A percentile compares a stretch with the other conserved stretches of the same genome.
Conservation (phyloP, 2,329 filamentous ascomycete species). For the Microcyclosporella mali region DNA sequence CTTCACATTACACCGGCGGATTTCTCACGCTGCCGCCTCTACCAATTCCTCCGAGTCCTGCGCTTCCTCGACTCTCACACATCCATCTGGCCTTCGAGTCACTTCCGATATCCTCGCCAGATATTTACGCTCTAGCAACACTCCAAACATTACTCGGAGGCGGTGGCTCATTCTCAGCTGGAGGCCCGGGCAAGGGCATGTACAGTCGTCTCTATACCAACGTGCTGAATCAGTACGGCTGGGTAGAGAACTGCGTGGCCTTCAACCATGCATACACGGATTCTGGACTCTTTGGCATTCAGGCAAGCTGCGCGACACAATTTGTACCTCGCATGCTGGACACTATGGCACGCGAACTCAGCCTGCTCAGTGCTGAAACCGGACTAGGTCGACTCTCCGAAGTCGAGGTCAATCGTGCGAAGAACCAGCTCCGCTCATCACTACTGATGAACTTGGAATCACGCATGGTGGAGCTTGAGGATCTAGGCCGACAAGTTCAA, state of each 20-base stretch:
- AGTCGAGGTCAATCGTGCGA: slow-evolving; percentile 80
- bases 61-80: slow-evolving; percentile 75
- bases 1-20: slow-evolving; percentile 86
- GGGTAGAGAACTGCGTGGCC: slow-evolving; percentile 91
- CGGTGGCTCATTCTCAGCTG: slow-evolving; percentile 92
- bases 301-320: slow-evolving; percentile 73
- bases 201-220: slow-evolving; percentile 97
- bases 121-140: slow-evolving; percentile 94
- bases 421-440: slow-evolving; percentile 88
- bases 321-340: slow-evolving; percentile 81
- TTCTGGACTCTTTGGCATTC: slow-evolving; percentile 90
- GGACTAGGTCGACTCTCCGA: slow-evolving; percentile 67
- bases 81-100: slow-evolving; percentile 96
- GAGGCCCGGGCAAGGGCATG: slow-evolving; percentile 97
- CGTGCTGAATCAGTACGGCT: slow-evolving; percentile 93
- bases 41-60: slow-evolving; percentile 69
- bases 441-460: slow-evolving; percentile 97
- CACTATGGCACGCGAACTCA: slow-evolving; percentile 87
- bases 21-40: slow-evolving; percentile 80
- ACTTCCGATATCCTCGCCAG: slow-evolving; percentile 78
- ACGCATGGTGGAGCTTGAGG: slow-evolving; percentile 95
- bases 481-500: slow-evolving; percentile 89
- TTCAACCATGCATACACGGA: slow-evolving; percentile 99
- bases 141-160: slow-evolving; percentile 93
- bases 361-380: slow-evolving; percentile 66